Base-by-base conservation (phyloP, 2,329 filamentous ascomycete species). In the Nothopassalora personata region DNA sequence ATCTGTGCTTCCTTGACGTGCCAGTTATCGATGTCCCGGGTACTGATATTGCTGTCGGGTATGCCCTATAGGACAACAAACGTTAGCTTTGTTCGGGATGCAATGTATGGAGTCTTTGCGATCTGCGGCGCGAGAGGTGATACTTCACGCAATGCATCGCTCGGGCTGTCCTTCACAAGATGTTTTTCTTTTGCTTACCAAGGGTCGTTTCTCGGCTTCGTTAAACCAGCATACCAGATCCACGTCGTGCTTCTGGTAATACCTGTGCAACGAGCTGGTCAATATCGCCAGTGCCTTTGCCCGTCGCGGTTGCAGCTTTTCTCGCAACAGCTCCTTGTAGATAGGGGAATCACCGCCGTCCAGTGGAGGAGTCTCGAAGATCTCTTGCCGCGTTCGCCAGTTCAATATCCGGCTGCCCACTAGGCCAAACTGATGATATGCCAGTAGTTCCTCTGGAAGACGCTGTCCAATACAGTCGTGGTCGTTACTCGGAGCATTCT, bases 391-490 rank as follows among this genome's bases (percentile, higher is more conserved):
- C 4, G 90, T 88, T 66, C 96, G 85, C 82, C 87, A 93, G 72
- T 88, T 90, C 11, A 96, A 82, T 39, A 96, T 80, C 51, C 90
- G 85, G 27, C 91, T 81, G 30, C 90, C 86, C 64, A 97, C 85
- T 47, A 97, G 78, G 34, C 91, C 94, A 54, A 84, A 86, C 59
- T 91, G 91, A 53, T 97, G 81, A 73, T 97, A 97, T 73, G 91
- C 89, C 72, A 93, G 92, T 18, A 97, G 80, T 74, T 99, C 94
- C 45, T 91, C 86, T 0, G 94, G 91, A 5, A 99, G 80, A 60
- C 92, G 88, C 60, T 95, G 84, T n/a, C 91, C 91, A 62, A 97
- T 84, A 71, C 97, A 92, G 69, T 93, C 87, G 71, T 95, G 90
- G 65, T 94, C 87, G 71, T 97, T 92, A 49, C 83, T 83, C 1